These are phyloP conservation scores for Kockovaella imperatae DNA, from an alignment of 768 basidiomycete genomes.

Conservation along the genomic window DNA sequence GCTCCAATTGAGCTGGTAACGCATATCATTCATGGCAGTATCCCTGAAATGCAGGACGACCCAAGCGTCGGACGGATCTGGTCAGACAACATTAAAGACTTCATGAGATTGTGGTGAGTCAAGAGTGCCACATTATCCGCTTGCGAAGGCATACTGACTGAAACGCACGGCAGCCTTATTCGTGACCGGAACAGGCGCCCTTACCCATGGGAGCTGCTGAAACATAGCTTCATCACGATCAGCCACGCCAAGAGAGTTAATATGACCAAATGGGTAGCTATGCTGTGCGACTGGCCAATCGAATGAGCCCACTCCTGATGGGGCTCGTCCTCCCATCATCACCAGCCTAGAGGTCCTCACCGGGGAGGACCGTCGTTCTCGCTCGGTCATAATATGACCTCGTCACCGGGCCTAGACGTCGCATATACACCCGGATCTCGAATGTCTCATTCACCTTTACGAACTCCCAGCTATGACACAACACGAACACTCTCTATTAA, in stretches of 20 bases:
- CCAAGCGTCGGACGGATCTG: conserved; percentile 48
- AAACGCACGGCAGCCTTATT: conserved; percentile 54
- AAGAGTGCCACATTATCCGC: background rate
- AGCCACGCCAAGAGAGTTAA: conserved; percentile 74
- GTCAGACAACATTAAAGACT: conserved; percentile 83
- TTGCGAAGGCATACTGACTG: background rate
- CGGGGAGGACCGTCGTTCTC: too few species aligned
- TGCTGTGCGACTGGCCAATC: conserved; percentile 27
- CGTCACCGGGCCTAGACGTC: too few species aligned
- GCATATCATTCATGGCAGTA: conserved; percentile 59
- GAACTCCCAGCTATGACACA: too few species aligned
- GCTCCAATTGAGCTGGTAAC: conserved; percentile 91
- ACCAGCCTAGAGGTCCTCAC: too few species aligned
- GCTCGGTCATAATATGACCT: too few species aligned
- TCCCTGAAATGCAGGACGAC: conserved; percentile 40
- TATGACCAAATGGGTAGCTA: conserved; percentile 68
- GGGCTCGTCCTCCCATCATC: too few species aligned
- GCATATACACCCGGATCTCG: too few species aligned
- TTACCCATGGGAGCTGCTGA: conserved; percentile 71
- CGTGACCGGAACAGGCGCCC: conserved; percentile 64
- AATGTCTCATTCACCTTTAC: too few species aligned
- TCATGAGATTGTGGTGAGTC: conserved; percentile 76
- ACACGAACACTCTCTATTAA: too few species aligned
- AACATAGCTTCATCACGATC: conserved; percentile 71
- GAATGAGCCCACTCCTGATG: too few species aligned